A percentile compares a stretch with the other conserved stretches of the same genome.
These are phyloP conservation scores for Lunasporangiospora selenospora DNA, from an alignment of 192 early-diverging fungal species.

Conservation along the genomic window DNA sequence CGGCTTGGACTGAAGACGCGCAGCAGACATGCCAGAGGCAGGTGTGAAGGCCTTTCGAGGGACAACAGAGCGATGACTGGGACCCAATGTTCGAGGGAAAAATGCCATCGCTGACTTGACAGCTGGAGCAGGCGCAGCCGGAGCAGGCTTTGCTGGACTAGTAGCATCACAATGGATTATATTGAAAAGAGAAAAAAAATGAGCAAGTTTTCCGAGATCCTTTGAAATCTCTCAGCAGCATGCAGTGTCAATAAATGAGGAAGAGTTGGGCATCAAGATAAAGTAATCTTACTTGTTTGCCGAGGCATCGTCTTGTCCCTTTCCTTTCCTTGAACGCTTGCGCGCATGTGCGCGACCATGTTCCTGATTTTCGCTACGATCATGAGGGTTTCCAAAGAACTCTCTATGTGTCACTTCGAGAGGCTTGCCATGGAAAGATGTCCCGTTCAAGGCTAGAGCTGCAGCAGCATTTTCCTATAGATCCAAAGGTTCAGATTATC, in stretches of 20 bases:
- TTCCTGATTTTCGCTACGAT: not conserved
- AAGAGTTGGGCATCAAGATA: not conserved
- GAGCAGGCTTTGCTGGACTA: too few species aligned
- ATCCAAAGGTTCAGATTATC: not conserved
- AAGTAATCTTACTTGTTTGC: not conserved
- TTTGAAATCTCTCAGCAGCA: not conserved
- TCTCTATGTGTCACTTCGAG: constrained; percentile 12
- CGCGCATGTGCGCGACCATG: not conserved
- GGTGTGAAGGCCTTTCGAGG: constrained; percentile 6
- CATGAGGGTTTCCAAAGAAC: constrained; percentile 5
- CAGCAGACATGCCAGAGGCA: too few species aligned
- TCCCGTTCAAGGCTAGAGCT: constrained; percentile 24
- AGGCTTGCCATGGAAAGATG: constrained; percentile 17
- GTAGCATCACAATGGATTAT: too few species aligned
- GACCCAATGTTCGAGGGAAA: not conserved
- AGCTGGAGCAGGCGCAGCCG: not conserved
- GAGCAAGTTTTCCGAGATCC: too few species aligned
- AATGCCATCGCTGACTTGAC: not conserved
- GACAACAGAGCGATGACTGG: not conserved
- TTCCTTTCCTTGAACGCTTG: not conserved
- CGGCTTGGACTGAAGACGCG: too few species aligned
- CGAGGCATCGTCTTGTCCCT: constrained; percentile 2
- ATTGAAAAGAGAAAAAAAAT: too few species aligned
- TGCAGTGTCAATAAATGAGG: not conserved
- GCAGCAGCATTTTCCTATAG: constrained; percentile 22